A percentile compares a stretch with the other conserved stretches of the same genome.
Evolutionary conservation across 2,329 filamentous ascomycete species (phyloP).

Genomic region (Ophiostoma sp.): DNA sequence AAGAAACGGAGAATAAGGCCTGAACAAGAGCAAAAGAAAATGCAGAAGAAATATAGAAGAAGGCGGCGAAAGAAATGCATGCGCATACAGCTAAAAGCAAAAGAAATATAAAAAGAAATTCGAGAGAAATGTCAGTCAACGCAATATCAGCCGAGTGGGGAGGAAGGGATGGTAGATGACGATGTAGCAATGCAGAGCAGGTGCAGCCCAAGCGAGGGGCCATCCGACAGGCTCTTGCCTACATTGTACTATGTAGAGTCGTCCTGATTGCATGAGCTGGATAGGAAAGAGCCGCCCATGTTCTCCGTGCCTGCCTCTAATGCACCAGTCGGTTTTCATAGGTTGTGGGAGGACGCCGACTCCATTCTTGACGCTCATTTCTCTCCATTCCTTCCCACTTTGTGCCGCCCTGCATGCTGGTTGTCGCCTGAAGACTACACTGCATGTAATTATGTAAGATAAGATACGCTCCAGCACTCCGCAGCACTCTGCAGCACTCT

Average conservation of each 20-base stretch:
- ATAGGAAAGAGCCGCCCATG: neutral
- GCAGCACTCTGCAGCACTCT: neutral
- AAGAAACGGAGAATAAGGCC: neutral
- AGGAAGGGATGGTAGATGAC: conserved; percentile 2
- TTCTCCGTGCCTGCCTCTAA: neutral
- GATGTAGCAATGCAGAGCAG: neutral
- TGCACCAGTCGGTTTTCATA: no score
- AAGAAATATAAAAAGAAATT: neutral
- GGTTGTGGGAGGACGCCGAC: conserved; percentile 12
- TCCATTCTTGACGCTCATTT: conserved; percentile 12
- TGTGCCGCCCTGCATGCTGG: neutral
- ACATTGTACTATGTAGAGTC: neutral
- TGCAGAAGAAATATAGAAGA: neutral
- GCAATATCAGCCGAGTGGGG: neutral
- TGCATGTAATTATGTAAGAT: neutral
- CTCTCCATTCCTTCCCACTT: conserved; percentile 1
- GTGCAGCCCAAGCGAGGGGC: conserved; percentile 8
- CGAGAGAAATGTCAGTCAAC: neutral
- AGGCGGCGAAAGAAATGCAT: neutral
- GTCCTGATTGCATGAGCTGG: neutral
- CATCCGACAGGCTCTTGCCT: no score
- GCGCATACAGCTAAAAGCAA: neutral
- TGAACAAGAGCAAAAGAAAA: neutral
- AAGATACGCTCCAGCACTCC: neutral
- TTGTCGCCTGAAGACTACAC: neutral